Evolutionary conservation across 2,329 filamentous ascomycete species (phyloP).

Genomic region (Knufia fluminis): DNA sequence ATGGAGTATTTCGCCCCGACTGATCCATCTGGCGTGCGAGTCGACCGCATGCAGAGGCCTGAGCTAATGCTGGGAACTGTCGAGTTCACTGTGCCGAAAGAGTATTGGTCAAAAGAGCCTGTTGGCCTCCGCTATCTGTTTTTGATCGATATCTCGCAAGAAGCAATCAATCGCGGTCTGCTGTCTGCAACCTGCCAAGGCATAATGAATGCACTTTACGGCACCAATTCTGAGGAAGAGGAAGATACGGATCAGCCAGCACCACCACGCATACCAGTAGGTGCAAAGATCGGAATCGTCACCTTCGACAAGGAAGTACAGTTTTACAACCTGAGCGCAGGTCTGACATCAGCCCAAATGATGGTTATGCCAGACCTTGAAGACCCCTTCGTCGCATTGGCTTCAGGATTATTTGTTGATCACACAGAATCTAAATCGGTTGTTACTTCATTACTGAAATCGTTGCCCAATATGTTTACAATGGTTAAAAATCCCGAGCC

Average conservation of each 20-base stretch:
- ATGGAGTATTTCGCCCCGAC: conserved; percentile 89
- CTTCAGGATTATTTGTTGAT: conserved; percentile 88
- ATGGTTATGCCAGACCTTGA: conserved; percentile 97
- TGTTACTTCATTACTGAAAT: conserved; percentile 76
- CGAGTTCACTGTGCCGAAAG: conserved; percentile 92
- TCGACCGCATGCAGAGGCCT: conserved; percentile 79
- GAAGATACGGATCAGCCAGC: conserved; percentile 46
- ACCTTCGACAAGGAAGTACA: conserved; percentile 96
- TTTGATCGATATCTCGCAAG: conserved; percentile 84
- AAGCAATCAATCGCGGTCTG: conserved; percentile 83
- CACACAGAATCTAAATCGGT: conserved; percentile 78
- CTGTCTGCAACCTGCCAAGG: conserved; percentile 84
- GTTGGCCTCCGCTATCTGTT: conserved; percentile 83
- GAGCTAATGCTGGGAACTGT: conserved; percentile 88
- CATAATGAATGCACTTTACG: conserved; percentile 76
- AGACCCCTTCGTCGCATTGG: conserved; percentile 88
- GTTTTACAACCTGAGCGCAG: conserved; percentile 87
- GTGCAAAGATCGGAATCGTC: conserved; percentile 84
- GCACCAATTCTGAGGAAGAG: conserved; percentile 39
- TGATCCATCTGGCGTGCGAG: conserved; percentile 73
- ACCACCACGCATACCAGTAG: conserved; percentile 54
- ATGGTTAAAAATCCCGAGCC: conserved; percentile 84
- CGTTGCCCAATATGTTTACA: conserved; percentile 78
- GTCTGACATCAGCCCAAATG: conserved; percentile 85
- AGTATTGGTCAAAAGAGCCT: conserved; percentile 95